Evolutionary conservation across 768 basidiomycete species (phyloP), one percentile per base, ranked within the genome.

Genomic region (Lactarius hatsudake): DNA sequence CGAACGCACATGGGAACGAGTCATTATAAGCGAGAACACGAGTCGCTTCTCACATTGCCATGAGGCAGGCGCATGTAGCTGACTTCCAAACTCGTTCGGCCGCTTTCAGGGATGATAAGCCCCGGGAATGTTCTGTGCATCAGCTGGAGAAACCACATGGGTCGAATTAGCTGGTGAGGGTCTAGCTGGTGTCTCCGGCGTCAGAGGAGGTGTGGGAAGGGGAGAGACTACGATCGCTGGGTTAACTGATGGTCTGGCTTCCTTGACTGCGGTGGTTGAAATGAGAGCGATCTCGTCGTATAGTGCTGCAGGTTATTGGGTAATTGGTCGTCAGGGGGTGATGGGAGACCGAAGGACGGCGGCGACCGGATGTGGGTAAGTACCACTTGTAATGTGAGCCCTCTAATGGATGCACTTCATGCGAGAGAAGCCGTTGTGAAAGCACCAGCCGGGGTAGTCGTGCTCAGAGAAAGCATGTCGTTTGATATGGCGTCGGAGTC

Each of bases 151-250:
- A 36, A 26, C 17, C 28, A 26, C 26, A 23, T 10, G 28, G 34
- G 17, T 62, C 42, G 38, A 9, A 17, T 20, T 23, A 9, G 38
- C 20, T 32, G 59, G 13, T n/a, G 26, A 59, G 13, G 36, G 5
- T 32, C 38, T 38, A 2, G 13, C 32, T 59, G 58, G 58, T 1
- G 58, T n/a, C n/a, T 34, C 36, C 12, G 58, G 58, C 36, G 58
- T 59, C 32, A 59, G n/a, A 34, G 53, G 62, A 13, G 54, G 62
- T 42, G 26, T 60, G 40, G 32, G 40, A 61, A 61, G 59, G 5
- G 40, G 54, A 55, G 40, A 40, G 10, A 10, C 23, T 6, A 43
- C 57, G 26, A 28, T 12, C 2, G 28, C 23, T 13, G 30, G 26
- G 28, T 34, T 13, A 20, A 51, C 28, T 34, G 26, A 64, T 59